Conservation (phyloP, 2,329 filamentous ascomycete genomes). For the Alternaria atra region DNA sequence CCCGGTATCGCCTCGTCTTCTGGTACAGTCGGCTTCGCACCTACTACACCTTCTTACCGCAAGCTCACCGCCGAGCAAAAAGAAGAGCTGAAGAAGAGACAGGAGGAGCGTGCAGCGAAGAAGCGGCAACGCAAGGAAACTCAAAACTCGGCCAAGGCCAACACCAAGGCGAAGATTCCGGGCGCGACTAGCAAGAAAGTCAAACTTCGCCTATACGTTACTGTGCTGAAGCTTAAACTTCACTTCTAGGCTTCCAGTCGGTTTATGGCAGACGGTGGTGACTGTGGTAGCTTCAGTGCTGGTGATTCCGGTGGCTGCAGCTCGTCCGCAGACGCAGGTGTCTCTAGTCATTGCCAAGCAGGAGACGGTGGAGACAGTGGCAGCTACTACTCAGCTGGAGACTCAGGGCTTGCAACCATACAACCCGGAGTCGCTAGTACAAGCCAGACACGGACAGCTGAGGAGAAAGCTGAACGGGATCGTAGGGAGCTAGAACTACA, state of each 20-base stretch:
- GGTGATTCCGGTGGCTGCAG: background rate
- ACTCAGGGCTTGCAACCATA: background rate
- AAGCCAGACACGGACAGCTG: background rate
- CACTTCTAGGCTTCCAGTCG: background rate
- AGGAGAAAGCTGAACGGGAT: background rate
- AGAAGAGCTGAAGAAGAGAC: background rate
- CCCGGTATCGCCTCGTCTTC: background rate
- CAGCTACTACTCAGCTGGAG: background rate
- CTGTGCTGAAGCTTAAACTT: conserved; percentile 3
- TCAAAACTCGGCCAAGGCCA: background rate
- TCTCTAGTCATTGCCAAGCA: background rate
- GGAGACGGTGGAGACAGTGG: background rate
- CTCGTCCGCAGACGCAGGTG: background rate
- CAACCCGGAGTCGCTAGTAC: background rate
- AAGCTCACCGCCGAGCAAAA: background rate
- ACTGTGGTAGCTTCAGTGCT: background rate
- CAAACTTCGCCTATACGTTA: conserved; percentile 3
- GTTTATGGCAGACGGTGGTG: conserved; percentile 2
- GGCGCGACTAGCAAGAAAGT: background rate
- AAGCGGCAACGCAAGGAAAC: background rate
- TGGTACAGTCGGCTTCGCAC: background rate
- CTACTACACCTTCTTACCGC: background rate
- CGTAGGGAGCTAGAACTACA: background rate
- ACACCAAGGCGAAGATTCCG: background rate
- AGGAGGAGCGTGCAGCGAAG: background rate